Conservation (phyloP, 208 protist genomes). For the Lotmaria passim region DNA sequence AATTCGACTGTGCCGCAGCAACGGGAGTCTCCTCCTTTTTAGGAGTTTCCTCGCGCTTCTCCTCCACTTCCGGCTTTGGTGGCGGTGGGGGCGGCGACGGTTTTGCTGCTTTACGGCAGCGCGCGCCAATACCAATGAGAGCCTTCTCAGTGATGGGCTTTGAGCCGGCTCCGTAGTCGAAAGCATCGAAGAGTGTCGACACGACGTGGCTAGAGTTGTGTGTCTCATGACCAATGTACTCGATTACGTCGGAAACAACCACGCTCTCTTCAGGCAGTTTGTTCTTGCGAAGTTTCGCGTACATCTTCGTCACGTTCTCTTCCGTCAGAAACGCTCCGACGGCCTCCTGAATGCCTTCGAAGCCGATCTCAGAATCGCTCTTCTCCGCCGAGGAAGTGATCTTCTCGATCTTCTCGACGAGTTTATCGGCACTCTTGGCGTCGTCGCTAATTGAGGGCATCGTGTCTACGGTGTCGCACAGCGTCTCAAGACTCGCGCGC, state of each 20-base stretch:
- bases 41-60: constrained; percentile 10
- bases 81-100: constrained; percentile 12
- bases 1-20: constrained; percentile 1
- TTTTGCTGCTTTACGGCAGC: constrained; percentile 68
- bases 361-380: constrained; percentile 74
- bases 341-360: constrained; percentile 66
- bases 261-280: constrained; percentile 81
- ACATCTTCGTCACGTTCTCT: constrained; percentile 83
- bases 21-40: constrained; percentile 8
- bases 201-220: constrained; percentile 90
- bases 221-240: constrained; percentile 82
- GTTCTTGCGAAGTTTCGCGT: constrained; percentile 71
- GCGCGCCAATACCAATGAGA: constrained; percentile 81
- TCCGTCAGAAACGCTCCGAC: constrained; percentile 82
- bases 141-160: constrained; percentile 83
- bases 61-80: constrained; percentile 31
- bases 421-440: constrained; percentile 68
- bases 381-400: constrained; percentile 81
- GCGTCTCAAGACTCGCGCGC: constrained; percentile 80
- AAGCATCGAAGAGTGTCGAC: constrained; percentile 89
- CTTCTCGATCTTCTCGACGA: constrained; percentile 78
- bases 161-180: constrained; percentile 84
- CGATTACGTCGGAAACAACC: constrained; percentile 84
- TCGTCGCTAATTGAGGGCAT: constrained; percentile 60
- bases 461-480: constrained; percentile 84